These are phyloP conservation scores for Drechslerella stenobrocha DNA, from an alignment of 2,329 filamentous ascomycete species.

Conservation along the genomic window DNA sequence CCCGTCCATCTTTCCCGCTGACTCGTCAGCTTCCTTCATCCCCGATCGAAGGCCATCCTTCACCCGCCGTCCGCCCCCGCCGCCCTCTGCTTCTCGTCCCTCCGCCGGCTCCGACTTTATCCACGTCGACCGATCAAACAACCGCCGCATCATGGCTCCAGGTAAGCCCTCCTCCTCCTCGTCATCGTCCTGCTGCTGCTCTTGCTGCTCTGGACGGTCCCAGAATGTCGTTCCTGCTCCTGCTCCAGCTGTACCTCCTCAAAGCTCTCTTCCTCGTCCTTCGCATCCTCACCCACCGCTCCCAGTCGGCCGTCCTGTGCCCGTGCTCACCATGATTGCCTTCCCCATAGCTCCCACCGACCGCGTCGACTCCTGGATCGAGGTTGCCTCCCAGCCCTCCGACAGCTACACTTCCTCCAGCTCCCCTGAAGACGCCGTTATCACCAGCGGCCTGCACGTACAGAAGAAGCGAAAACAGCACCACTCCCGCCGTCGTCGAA, in stretches of 20 bases:
- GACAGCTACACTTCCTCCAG: slow-evolving; percentile 64
- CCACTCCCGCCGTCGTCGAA: slow-evolving; percentile 27
- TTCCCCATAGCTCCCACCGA: slow-evolving; percentile 44
- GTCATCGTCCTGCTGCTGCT: neutral
- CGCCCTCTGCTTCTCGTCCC: slow-evolving; percentile 17
- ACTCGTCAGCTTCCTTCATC: slow-evolving; percentile 30
- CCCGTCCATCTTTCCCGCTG: slow-evolving; percentile 26
- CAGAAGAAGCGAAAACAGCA: slow-evolving; percentile 30
- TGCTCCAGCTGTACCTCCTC: slow-evolving; percentile 38
- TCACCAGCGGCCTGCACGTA: slow-evolving; percentile 73
- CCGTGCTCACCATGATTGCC: slow-evolving; percentile 38
- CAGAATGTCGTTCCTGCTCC: neutral
- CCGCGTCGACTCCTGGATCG: slow-evolving; percentile 81
- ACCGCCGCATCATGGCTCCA: slow-evolving; percentile 42
- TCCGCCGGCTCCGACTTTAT: slow-evolving; percentile 45
- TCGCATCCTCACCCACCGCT: slow-evolving; percentile 23
- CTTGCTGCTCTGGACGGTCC: too few relatives aligned
- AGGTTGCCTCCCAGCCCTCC: slow-evolving; percentile 87
- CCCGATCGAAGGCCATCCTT: slow-evolving; percentile 37
- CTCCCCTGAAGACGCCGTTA: slow-evolving; percentile 72
- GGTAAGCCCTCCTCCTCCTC: slow-evolving; percentile 24
- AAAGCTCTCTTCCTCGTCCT: slow-evolving; percentile 35
- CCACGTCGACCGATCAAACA: slow-evolving; percentile 48
- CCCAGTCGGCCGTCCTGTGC: neutral
- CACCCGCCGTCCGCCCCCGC: slow-evolving; percentile 13